A percentile compares a stretch with the other conserved stretches of the same genome.
Conservation (phyloP, 208 protist species). For the Lotmaria passim region DNA sequence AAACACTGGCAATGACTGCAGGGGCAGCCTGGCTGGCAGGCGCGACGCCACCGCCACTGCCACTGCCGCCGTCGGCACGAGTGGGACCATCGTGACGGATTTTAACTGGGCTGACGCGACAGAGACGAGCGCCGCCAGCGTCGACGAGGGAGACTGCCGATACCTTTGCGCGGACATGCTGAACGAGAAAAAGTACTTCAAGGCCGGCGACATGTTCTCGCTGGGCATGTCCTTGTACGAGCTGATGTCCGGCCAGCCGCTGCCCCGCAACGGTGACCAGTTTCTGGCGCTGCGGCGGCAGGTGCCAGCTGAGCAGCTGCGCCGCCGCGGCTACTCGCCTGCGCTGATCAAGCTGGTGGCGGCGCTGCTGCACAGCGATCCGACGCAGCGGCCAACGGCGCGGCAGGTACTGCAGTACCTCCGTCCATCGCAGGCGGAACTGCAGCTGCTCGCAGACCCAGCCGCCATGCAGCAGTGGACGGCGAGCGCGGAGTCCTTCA, state of each 20-base stretch:
- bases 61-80: too few species aligned
- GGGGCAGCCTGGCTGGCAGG: background rate
- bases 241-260: slow-evolving; percentile 77
- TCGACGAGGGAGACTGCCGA: slow-evolving; percentile 92
- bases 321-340: slow-evolving; percentile 62
- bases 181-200: slow-evolving; percentile 84
- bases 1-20: background rate
- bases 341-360: slow-evolving; percentile 57
- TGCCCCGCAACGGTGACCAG: slow-evolving; percentile 77
- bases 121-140: slow-evolving; percentile 73
- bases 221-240: slow-evolving; percentile 93
- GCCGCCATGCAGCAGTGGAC: slow-evolving; percentile 40
- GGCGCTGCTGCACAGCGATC: slow-evolving; percentile 58
- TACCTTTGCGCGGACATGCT: slow-evolving; percentile 93
- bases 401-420: slow-evolving; percentile 69
- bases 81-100: background rate
- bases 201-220: slow-evolving; percentile 89
- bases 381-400: slow-evolving; percentile 66
- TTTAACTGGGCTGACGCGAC: slow-evolving; percentile 27
- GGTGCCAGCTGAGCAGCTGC: slow-evolving; percentile 51
- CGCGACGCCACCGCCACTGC: background rate
- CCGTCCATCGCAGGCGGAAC: slow-evolving; percentile 47
- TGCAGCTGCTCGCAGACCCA: slow-evolving; percentile 29
- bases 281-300: slow-evolving; percentile 67
- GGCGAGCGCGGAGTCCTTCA: slow-evolving; percentile 14